Evolutionary conservation across 2,329 filamentous ascomycete species (phyloP).

Genomic region (Penicillium fuscoglaucum): DNA sequence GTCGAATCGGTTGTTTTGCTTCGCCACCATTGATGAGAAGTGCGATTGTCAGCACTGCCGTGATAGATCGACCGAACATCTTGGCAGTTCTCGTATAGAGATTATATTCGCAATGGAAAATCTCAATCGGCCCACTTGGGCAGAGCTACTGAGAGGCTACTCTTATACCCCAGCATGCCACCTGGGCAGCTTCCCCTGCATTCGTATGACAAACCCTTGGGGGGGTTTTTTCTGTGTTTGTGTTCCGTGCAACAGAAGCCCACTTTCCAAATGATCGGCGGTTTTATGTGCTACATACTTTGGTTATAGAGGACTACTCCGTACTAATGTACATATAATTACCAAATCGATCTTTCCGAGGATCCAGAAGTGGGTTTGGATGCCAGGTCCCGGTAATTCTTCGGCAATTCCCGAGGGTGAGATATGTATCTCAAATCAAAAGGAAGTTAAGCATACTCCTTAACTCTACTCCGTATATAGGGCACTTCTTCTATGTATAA

Average conservation of each 20-base stretch:
- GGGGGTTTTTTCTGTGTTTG: neutral
- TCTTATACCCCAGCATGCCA: neutral
- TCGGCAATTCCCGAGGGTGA: neutral
- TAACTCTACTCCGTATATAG: neutral
- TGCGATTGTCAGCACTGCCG: neutral
- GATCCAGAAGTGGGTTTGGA: neutral
- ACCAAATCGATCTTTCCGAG: too few relatives aligned
- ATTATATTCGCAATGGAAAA: neutral
- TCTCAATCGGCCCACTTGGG: neutral
- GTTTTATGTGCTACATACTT: neutral
- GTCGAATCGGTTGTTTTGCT: neutral
- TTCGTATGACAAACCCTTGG: neutral
- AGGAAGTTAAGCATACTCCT: neutral
- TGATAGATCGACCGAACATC: slow-evolving; percentile 3
- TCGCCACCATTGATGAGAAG: neutral
- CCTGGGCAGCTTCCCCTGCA: neutral
- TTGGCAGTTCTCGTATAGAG: neutral
- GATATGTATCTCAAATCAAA: neutral
- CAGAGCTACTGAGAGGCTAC: neutral
- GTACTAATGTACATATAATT: too few relatives aligned
- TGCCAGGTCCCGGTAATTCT: neutral
- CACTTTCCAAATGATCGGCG: neutral
- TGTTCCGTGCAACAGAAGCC: neutral
- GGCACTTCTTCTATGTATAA: neutral
- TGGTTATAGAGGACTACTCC: too few relatives aligned